Conservation (phyloP, 2,329 filamentous ascomycete species). For the Periconia sp. region DNA sequence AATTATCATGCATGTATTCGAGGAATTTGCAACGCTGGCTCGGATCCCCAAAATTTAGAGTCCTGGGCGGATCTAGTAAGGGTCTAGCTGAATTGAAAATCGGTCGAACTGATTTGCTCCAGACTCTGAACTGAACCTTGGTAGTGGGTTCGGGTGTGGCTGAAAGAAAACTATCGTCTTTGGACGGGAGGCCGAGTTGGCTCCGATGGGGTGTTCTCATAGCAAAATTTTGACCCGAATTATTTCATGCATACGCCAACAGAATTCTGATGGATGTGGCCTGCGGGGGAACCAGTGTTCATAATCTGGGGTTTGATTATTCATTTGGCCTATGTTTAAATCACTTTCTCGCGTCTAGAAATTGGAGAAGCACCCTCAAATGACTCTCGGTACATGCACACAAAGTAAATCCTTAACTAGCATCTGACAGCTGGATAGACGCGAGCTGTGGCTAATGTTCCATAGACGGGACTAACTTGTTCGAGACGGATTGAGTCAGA, state of each 20-base stretch:
- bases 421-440: too few relatives aligned
- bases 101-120: not conserved
- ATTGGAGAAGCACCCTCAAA: too few relatives aligned
- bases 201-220: not conserved
- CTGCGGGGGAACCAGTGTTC: not conserved
- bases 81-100: conserved; percentile 10
- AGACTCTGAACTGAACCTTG: conserved; percentile 2
- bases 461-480: too few relatives aligned
- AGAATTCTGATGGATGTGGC: not conserved
- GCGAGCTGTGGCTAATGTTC: too few relatives aligned
- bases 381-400: too few relatives aligned
- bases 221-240: not conserved
- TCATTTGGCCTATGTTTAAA: too few relatives aligned
- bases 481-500: too few relatives aligned
- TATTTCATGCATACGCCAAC: not conserved
- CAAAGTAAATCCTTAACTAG: too few relatives aligned
- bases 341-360: too few relatives aligned
- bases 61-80: not conserved
- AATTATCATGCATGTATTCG: not conserved
- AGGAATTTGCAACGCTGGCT: not conserved
- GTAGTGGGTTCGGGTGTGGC: conserved; percentile 8
- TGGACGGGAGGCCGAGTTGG: not conserved
- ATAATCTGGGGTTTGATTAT: too few relatives aligned
- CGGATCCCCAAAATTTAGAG: conserved; percentile 13
- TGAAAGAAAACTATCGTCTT: conserved; percentile 10